phyloP scores from a whole-genome alignment of 306 rosid species.

The Astragalus glycyphyllos region DNA sequence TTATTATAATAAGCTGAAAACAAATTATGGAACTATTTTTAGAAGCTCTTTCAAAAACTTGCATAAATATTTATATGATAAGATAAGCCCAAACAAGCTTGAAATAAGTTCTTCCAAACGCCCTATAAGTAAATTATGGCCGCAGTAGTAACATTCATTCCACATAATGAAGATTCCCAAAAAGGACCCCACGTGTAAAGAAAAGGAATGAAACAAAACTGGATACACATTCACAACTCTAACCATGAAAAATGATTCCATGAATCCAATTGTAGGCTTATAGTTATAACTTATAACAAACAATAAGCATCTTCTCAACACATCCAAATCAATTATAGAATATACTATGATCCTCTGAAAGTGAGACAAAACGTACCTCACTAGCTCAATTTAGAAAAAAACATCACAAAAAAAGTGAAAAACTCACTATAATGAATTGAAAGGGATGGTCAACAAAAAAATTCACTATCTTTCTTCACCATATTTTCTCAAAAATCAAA shows the following conservation, averaged over 20 bases:
- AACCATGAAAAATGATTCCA: background rate
- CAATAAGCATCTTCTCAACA: background rate
- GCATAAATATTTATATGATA: too few species aligned
- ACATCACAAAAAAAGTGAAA: background rate
- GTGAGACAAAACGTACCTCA: background rate
- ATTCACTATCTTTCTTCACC: background rate
- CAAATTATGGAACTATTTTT: too few species aligned
- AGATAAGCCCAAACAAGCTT: too few species aligned
- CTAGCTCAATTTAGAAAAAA: background rate
- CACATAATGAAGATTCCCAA: conserved; percentile 3
- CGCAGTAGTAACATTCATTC: background rate
- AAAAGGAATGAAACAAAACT: conserved; percentile 8
- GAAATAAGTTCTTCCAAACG: too few species aligned
- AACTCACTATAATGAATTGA: background rate
- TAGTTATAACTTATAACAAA: too few species aligned
- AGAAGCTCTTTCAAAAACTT: too few species aligned
- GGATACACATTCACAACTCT: background rate
- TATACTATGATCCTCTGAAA: background rate
- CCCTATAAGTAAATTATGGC: background rate
- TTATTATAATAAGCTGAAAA: too few species aligned
- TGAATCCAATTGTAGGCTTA: conserved; percentile 1
- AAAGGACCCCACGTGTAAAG: background rate
- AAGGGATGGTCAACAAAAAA: background rate
- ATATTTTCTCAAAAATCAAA: background rate
- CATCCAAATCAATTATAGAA: background rate